Evolutionary conservation across 495 filamentous ascomycete genomes (phyloP).

Genomic region (Aspergillus indologenus): DNA sequence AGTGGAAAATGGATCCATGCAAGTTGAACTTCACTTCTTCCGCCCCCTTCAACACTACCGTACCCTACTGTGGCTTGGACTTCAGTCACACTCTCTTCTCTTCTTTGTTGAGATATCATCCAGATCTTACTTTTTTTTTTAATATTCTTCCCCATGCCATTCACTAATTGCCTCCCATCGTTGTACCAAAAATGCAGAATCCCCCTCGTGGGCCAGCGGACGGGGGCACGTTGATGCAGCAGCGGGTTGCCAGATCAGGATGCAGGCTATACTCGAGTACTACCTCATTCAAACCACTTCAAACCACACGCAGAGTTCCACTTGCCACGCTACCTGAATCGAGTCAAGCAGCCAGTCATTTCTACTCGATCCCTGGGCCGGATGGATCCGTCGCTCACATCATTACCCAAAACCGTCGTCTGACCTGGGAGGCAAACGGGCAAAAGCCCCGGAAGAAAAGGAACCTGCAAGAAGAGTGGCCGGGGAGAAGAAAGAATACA

Average conservation of each 20-base stretch:
- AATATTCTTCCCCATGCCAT: not conserved
- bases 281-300: not conserved
- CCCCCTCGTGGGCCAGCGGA: not conserved
- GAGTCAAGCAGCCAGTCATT: not conserved
- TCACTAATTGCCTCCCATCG: not conserved
- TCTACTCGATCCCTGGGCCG: not conserved
- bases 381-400: conserved; percentile 1
- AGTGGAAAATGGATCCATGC: conserved; percentile 5
- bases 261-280: not conserved
- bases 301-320: not conserved
- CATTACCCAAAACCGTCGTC: conserved; percentile 1
- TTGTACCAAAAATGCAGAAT: not conserved
- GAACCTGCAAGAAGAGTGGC: not conserved
- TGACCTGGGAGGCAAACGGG: conserved; percentile 3
- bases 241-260: conserved; percentile 13
- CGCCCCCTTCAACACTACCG: not conserved
- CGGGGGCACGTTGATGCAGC: not conserved
- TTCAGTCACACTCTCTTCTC: not conserved
- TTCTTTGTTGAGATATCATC: not conserved
- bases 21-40: not conserved
- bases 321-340: conserved; percentile 2
- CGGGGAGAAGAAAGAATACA: conserved; percentile 2
- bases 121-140: not conserved
- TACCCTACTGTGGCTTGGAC: not conserved
- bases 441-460: not conserved